Conservation (phyloP, 305 asterid genomes). For the Fraxinus latifolia region DNA sequence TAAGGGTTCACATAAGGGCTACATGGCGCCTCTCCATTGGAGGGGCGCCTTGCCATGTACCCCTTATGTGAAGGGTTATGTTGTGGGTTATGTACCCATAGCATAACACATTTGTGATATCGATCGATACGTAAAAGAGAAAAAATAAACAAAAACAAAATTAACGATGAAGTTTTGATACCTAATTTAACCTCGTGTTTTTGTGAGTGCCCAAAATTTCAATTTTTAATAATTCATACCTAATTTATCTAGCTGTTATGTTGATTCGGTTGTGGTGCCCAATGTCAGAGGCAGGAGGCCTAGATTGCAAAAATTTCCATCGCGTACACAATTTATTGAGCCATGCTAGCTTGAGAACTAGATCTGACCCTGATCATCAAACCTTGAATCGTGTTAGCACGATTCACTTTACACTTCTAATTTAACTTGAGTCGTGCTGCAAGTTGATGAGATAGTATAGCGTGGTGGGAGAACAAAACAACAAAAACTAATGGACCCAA, state of each 20-base stretch:
- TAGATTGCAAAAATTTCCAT: not conserved
- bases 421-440: not conserved
- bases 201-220: not conserved
- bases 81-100: too few relatives aligned
- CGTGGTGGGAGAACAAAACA: not conserved
- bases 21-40: too few relatives aligned
- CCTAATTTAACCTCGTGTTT: not conserved
- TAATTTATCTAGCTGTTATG: not conserved
- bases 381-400: not conserved
- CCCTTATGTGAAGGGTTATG: too few relatives aligned
- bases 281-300: not conserved
- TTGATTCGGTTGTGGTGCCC: not conserved
- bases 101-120: not conserved
- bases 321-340: not conserved
- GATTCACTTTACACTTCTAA: too few relatives aligned
- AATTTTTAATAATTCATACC: not conserved
- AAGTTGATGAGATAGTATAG: not conserved
- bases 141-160: too few relatives aligned
- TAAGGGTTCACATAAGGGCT: too few relatives aligned
- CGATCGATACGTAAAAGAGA: too few relatives aligned
- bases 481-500: not conserved
- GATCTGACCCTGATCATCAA: not conserved
- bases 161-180: not conserved
- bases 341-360: not conserved
- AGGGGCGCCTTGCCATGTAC: too few relatives aligned